Base-by-base conservation (phyloP, 169 alveolate species). In the Eimeria acervulina region DNA sequence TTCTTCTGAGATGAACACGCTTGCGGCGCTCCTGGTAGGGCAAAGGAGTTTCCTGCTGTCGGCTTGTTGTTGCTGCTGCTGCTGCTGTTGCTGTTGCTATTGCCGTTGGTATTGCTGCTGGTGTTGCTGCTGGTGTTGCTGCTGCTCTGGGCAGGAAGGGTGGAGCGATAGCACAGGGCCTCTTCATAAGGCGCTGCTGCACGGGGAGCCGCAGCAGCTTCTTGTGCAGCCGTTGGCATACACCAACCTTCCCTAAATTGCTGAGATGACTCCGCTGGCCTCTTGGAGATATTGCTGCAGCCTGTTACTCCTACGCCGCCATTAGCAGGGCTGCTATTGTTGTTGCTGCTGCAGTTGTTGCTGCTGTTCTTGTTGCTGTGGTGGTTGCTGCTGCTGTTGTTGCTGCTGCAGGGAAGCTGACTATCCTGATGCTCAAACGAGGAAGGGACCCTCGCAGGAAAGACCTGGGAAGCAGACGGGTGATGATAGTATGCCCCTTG, bases 211-310 rank as follows among this genome's bases (percentile, higher is more conserved):
- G 90, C 51, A 51, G 74, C 42, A 0, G 51, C 72, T 7, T 81
- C 90, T 31, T 81, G 90, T 23, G 63, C 90, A 1, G 90, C 74
- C 7, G 72, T 23, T 44, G 90, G 90, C 90, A 80, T 80, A 42
- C 38, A 80, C 89, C 89, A 80, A 19, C 10, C n/a, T 13, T 80
- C 68, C 40, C 44, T 7, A 17, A 10, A 5, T 26, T 42, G 88
- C 61, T 78, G 88, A 36, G 59, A 78, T 26, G 83, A 23, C 17
- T 40, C 83, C 42, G 23, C 36, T 17, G 12, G 88, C 26, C 17
- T 42, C 63, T 17, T 36, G 36, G 4, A 26, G 33, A 36, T 19
- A 13, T 10, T 33, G 23, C 26, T 26, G 88, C 17, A n/a, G 61
- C 66, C 51, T n/a, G n/a, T 26, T 63, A 40, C 10, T 21, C 31